Base-by-base conservation (phyloP, 179 eudicot genomes). In the Kewa caespitosa region DNA sequence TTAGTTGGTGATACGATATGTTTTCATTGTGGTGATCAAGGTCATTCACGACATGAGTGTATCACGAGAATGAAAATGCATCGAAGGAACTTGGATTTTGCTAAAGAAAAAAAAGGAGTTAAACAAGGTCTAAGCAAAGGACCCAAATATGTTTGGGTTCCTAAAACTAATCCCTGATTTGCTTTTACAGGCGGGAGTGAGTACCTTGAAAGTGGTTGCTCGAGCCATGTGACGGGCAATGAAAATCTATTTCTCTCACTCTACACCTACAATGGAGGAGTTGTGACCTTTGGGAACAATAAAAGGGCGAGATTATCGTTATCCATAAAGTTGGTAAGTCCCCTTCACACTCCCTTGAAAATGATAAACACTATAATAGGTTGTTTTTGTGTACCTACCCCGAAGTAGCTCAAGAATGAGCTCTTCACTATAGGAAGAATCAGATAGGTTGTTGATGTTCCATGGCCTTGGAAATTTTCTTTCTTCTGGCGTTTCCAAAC, bases 261-360 rank as follows among this genome's bases (percentile, higher is more conserved):
- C 7, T 8, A 1, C n/a, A 33, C 55, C 54, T 71, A 33, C 23
- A 10, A 54, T 3, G 65, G 74, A 23, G 74, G 64, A 2, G 11
- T 43, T 71, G 74, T 71, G 43, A 37, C 74, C 1, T 52, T 71
- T 27, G 74, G 64, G 2, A 48, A 71, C 4, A 36, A 37, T 36
- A 52, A 11, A n/a, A 54, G 7, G 46, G 64, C 2, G 18, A 27
- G 6, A 36, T 71, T 12, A 36, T 36, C 3, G 34, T 46, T 25
- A 7, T 54, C 4, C 64, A 32, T 55, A 55, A 71, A 34, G n/a
- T 71, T 34, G 65, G 64, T 71, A 54, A 32, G 43, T 52, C 64
- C 11, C 46, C n/a, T 0, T 8, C 64, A 13, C 63, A 71, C 17
- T 33, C 74, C 22, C 23, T 69, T 27, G 27, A 69, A 6, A 42